A percentile compares a stretch with the other conserved stretches of the same genome.
These are phyloP conservation scores for Monosporascus sp. DNA, from an alignment of 2,329 filamentous ascomycete genomes.

Conservation along the genomic window DNA sequence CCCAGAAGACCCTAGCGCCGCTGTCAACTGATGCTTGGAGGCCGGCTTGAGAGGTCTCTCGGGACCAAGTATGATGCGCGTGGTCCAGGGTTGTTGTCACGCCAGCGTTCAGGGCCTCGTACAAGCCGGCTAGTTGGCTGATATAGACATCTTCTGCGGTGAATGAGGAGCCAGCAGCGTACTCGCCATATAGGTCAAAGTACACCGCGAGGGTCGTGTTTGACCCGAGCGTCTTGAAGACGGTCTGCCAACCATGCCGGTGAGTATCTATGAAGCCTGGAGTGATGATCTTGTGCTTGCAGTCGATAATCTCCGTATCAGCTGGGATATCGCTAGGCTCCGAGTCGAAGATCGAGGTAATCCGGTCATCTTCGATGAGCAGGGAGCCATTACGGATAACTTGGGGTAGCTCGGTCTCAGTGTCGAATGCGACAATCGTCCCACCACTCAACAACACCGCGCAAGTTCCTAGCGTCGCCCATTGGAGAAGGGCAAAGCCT, in stretches of 20 bases:
- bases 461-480: not conserved
- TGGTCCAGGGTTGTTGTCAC: slow-evolving; percentile 50
- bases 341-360: slow-evolving; percentile 23
- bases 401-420: slow-evolving; percentile 17
- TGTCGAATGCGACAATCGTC: slow-evolving; percentile 24
- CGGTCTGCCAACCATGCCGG: slow-evolving; percentile 51
- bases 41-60: slow-evolving; percentile 36
- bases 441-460: slow-evolving; percentile 8
- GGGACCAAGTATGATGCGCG: slow-evolving; percentile 42
- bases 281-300: slow-evolving; percentile 44
- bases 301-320: slow-evolving; percentile 39
- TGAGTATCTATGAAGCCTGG: slow-evolving; percentile 55
- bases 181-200: slow-evolving; percentile 34
- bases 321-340: slow-evolving; percentile 17
- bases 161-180: slow-evolving; percentile 24
- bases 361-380: slow-evolving; percentile 28
- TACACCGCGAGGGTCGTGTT: slow-evolving; percentile 47
- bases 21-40: slow-evolving; percentile 42
- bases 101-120: slow-evolving; percentile 46
- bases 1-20: slow-evolving; percentile 43
- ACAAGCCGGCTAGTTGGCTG: slow-evolving; percentile 39
- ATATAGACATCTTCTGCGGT: slow-evolving; percentile 40
- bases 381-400: slow-evolving; percentile 26
- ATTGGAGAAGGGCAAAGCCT: not conserved
- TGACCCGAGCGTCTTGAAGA: slow-evolving; percentile 44